phyloP scores from a whole-genome alignment of 2,329 filamentous ascomycete species.

The Onygenales sp. region DNA sequence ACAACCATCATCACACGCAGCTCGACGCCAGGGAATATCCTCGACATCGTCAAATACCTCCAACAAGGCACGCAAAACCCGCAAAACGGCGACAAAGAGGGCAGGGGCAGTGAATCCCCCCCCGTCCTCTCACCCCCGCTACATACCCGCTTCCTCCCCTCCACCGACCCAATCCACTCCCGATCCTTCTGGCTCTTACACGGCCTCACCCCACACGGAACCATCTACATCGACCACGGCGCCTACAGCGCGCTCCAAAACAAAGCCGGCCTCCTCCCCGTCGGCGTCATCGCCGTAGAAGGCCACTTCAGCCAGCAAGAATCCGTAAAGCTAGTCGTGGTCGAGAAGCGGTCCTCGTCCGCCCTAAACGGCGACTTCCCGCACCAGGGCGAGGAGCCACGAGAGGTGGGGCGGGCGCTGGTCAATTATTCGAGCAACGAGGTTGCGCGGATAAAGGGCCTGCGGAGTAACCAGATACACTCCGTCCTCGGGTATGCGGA shows the following conservation, averaged over 20 bases:
- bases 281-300: conserved; percentile 81
- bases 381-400: conserved; percentile 34
- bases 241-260: conserved; percentile 69
- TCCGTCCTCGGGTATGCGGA: conserved; percentile 80
- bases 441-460: conserved; percentile 73
- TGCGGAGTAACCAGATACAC: conserved; percentile 72
- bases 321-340: conserved; percentile 75
- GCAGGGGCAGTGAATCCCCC: neutral
- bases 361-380: conserved; percentile 31
- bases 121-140: no score
- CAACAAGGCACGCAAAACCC: conserved; percentile 41
- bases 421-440: conserved; percentile 89
- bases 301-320: conserved; percentile 87
- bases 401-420: conserved; percentile 77
- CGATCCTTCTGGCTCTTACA: conserved; percentile 96
- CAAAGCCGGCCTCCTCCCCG: conserved; percentile 81
- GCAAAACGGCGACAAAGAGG: conserved; percentile 13
- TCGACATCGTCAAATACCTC: conserved; percentile 73
- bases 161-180: conserved; percentile 74
- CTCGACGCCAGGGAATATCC: conserved; percentile 86
- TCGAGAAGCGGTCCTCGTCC: conserved; percentile 46
- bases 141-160: conserved; percentile 88
- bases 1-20: conserved; percentile 93
- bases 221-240: conserved; percentile 84
- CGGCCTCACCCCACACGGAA: conserved; percentile 81